A percentile compares a stretch with the other conserved stretches of the same genome.
These are phyloP conservation scores for Tuber melanosporum DNA, from an alignment of 495 filamentous ascomycete genomes.

Conservation along the genomic window DNA sequence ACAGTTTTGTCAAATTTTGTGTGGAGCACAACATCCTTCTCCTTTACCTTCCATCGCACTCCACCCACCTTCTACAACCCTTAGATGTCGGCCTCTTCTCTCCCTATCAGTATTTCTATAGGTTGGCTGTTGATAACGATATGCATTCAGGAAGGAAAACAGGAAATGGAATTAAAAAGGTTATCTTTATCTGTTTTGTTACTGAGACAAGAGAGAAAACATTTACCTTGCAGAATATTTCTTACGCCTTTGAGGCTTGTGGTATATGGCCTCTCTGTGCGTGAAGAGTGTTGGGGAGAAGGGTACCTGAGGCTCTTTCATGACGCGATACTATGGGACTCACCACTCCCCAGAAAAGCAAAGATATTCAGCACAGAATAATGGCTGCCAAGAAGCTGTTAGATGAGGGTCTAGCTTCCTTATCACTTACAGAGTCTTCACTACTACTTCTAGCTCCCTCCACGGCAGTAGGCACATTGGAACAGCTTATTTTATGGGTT, in stretches of 20 bases:
- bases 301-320: background rate
- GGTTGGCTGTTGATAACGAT: background rate
- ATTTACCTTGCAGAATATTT: background rate
- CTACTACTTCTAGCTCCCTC: background rate
- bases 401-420: background rate
- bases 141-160: background rate
- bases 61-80: constrained; percentile 13
- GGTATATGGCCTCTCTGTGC: background rate
- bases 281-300: background rate
- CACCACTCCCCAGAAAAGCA: background rate
- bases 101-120: constrained; percentile 6
- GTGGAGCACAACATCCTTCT: too few relatives aligned
- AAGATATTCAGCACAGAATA: background rate
- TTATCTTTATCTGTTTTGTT: background rate
- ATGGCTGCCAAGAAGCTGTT: background rate
- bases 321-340: background rate
- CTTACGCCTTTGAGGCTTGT: background rate
- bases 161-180: background rate
- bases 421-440: background rate
- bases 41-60: constrained; percentile 40
- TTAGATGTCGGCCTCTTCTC: constrained; percentile 12
- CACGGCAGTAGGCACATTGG: background rate
- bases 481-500: background rate
- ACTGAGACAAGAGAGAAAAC: background rate
- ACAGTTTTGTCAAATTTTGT: constrained; percentile 13